These are phyloP conservation scores for Aspergillus sclerotialis DNA, from an alignment of 2,329 filamentous ascomycete genomes.

Conservation along the genomic window DNA sequence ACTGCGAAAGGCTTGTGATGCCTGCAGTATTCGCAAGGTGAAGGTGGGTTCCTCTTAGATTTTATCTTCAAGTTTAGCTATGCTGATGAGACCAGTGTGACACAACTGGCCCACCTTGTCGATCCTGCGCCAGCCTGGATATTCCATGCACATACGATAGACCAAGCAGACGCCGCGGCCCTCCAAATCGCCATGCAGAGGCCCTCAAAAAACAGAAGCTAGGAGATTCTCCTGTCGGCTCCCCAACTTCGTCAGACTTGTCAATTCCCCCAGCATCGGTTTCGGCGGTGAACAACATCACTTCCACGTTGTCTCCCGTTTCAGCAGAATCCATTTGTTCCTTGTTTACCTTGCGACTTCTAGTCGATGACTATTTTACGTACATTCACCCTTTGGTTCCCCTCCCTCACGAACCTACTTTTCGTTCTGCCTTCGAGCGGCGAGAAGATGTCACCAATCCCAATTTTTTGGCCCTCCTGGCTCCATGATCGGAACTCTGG, in stretches of 20 bases:
- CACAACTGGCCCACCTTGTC: slow-evolving; percentile 58
- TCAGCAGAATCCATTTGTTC: slow-evolving; percentile 45
- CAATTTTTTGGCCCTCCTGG: slow-evolving; percentile 38
- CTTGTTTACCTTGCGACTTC: slow-evolving; percentile 29
- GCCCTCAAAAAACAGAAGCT: slow-evolving; percentile 57
- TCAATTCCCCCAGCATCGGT: slow-evolving; percentile 33
- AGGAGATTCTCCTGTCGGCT: slow-evolving; percentile 27
- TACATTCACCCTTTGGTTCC: slow-evolving; percentile 43
- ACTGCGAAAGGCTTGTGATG: slow-evolving; percentile 47
- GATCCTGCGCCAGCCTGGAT: slow-evolving; percentile 57
- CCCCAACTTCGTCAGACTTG: slow-evolving; percentile 36
- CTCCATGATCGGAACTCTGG: slow-evolving; percentile 40
- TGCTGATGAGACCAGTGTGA: slow-evolving; percentile 46
- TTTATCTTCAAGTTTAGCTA: slow-evolving; percentile 6
- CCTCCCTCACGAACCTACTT: slow-evolving; percentile 41
- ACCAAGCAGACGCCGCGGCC: slow-evolving; percentile 57
- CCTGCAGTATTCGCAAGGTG: slow-evolving; percentile 47
- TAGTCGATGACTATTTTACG: slow-evolving; percentile 42
- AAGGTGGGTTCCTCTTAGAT: slow-evolving; percentile 32
- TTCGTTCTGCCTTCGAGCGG: slow-evolving; percentile 36
- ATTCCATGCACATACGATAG: slow-evolving; percentile 62
- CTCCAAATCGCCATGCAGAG: slow-evolving; percentile 61
- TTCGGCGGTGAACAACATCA: slow-evolving; percentile 16
- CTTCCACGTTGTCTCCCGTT: slow-evolving; percentile 33
- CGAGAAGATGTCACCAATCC: slow-evolving; percentile 36